Conservation (phyloP, 345 rosid species). For the Trapa incisa region DNA sequence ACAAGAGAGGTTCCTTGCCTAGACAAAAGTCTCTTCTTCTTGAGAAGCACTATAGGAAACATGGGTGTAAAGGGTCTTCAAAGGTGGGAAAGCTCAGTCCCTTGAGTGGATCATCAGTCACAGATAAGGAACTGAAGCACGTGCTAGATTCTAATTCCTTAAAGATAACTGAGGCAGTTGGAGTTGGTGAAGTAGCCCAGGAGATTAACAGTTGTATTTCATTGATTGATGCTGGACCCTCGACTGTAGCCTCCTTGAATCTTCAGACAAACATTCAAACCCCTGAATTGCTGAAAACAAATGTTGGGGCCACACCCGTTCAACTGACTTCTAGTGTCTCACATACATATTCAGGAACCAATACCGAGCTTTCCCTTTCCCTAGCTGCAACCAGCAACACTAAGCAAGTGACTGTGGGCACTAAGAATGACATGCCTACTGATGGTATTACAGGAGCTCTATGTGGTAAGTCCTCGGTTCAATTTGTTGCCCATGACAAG, state of each 20-base stretch:
- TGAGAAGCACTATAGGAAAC: constrained; percentile 44
- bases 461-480: constrained; percentile 30
- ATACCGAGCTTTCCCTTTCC: constrained; percentile 60
- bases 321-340: constrained; percentile 17
- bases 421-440: constrained; percentile 22
- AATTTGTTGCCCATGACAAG: constrained; percentile 36
- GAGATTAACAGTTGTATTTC: constrained; percentile 24
- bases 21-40: constrained; percentile 51
- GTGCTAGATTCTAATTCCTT: constrained; percentile 34
- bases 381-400: constrained; percentile 31
- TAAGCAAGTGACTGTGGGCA: constrained; percentile 22
- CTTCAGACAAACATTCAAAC: constrained; percentile 14
- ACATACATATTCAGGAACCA: constrained; percentile 25
- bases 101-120: constrained; percentile 34
- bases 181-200: constrained; percentile 26
- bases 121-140: constrained; percentile 49
- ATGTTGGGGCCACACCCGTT: constrained; percentile 14
- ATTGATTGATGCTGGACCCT: constrained; percentile 11
- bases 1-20: constrained; percentile 57
- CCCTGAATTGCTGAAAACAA: constrained; percentile 22
- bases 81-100: constrained; percentile 42
- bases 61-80: constrained; percentile 52
- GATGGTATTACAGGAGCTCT: constrained; percentile 28
- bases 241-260: constrained; percentile 22
- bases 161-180: constrained; percentile 35